Conservation (phyloP, 2,329 filamentous ascomycete species). For the Aspergillus puulaauensis region DNA sequence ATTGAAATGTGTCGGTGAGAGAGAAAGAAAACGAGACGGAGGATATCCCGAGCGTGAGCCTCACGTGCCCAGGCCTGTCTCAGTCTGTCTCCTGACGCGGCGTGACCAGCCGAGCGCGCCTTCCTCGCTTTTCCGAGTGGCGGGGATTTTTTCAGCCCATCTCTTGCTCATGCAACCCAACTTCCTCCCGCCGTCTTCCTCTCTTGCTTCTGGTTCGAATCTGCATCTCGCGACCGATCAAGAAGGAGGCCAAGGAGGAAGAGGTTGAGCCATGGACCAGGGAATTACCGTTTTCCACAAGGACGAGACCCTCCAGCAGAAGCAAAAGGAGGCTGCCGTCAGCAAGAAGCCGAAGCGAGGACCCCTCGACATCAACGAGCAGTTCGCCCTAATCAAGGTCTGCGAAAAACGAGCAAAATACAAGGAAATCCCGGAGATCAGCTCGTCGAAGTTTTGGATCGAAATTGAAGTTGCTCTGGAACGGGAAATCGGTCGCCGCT, state of each 20-base stretch:
- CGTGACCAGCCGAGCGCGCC: background rate
- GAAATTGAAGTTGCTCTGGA: slow-evolving; percentile 17
- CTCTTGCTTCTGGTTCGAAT: background rate
- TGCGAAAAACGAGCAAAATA: slow-evolving; percentile 16
- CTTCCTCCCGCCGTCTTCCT: slow-evolving; percentile 5
- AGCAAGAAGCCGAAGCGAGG: slow-evolving; percentile 4
- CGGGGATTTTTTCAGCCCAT: slow-evolving; percentile 9
- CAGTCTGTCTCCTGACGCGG: background rate
- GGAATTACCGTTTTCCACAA: slow-evolving; percentile 13
- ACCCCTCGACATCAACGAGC: slow-evolving; percentile 16
- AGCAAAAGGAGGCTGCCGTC: background rate
- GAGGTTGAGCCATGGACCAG: slow-evolving; percentile 11
- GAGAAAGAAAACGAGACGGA: background rate
- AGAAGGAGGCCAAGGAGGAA: slow-evolving; percentile 1
- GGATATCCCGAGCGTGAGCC: background rate
- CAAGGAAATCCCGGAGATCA: slow-evolving; percentile 11
- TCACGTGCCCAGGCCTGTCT: background rate
- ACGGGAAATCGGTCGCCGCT: slow-evolving; percentile 20
- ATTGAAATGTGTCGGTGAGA: background rate
- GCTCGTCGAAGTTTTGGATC: slow-evolving; percentile 24
- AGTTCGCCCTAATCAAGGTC: slow-evolving; percentile 19
- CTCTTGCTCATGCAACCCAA: slow-evolving; percentile 4
- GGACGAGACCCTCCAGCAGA: slow-evolving; percentile 4
- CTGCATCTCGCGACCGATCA: background rate
- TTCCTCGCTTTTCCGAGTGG: slow-evolving; percentile 4